A percentile compares a stretch with the other conserved stretches of the same genome.
Evolutionary conservation across 2,329 filamentous ascomycete species (phyloP).

Genomic region (Leptographium wingfieldii): DNA sequence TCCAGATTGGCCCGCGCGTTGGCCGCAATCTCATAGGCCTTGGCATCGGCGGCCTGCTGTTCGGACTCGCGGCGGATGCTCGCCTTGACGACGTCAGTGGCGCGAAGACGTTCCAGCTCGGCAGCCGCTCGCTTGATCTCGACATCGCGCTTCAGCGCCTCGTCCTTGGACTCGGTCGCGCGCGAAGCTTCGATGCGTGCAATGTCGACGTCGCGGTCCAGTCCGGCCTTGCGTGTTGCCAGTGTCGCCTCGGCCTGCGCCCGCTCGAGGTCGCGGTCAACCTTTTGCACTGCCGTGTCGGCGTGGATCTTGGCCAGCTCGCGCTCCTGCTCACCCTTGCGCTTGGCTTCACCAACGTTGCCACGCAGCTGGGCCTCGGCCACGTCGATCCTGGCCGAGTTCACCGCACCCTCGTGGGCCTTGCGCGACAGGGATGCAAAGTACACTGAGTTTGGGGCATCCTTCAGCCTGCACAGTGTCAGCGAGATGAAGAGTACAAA

Average conservation of each 20-base stretch:
- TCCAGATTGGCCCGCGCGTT: slow-evolving; percentile 45
- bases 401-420: slow-evolving; percentile 73
- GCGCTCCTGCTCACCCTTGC: slow-evolving; percentile 68
- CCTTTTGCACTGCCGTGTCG: slow-evolving; percentile 73
- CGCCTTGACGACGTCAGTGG: slow-evolving; percentile 66
- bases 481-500: background rate
- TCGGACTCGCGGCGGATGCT: slow-evolving; percentile 54
- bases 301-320: slow-evolving; percentile 82
- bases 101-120: slow-evolving; percentile 68
- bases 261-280: slow-evolving; percentile 71
- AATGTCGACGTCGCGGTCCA: slow-evolving; percentile 63
- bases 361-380: slow-evolving; percentile 52
- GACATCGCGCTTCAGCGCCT: slow-evolving; percentile 67
- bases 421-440: slow-evolving; percentile 73
- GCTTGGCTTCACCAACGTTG: slow-evolving; percentile 65
- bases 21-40: slow-evolving; percentile 51
- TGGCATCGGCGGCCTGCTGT: slow-evolving; percentile 51
- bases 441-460: slow-evolving; percentile 70
- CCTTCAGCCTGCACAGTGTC: slow-evolving; percentile 41
- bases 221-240: slow-evolving; percentile 57
- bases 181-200: slow-evolving; percentile 62
- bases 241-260: slow-evolving; percentile 66
- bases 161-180: slow-evolving; percentile 61
- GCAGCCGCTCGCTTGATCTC: slow-evolving; percentile 66
- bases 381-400: slow-evolving; percentile 38